These are phyloP conservation scores for Ligustrum vulgare DNA, from an alignment of 257 asterid species.

Conservation along the genomic window DNA sequence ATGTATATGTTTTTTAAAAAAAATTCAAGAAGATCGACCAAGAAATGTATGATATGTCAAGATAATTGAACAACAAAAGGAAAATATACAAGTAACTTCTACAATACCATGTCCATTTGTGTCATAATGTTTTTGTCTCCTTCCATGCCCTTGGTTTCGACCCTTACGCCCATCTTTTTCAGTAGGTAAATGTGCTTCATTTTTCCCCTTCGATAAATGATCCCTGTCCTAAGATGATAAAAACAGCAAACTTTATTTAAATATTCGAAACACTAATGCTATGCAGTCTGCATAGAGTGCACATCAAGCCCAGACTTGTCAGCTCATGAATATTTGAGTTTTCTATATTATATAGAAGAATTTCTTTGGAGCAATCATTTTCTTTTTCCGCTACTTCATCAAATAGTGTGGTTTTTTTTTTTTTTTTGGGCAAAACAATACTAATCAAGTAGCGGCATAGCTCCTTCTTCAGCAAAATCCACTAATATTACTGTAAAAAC, in stretches of 20 bases:
- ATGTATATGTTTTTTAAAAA: background rate
- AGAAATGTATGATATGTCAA: background rate
- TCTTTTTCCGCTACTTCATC: background rate
- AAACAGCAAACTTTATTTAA: background rate
- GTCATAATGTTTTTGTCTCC: conserved; percentile 60
- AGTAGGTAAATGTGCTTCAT: conserved; percentile 32
- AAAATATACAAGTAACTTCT: background rate
- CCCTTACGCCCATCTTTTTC: conserved; percentile 60
- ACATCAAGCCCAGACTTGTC: too few species aligned
- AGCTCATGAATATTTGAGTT: background rate
- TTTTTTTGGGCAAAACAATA: background rate
- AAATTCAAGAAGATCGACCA: background rate
- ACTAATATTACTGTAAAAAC: background rate
- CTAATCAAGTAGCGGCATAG: background rate
- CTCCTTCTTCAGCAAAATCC: background rate
- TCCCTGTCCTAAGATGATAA: conserved; percentile 49
- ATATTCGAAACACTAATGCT: background rate
- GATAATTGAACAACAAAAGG: background rate
- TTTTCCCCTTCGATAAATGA: conserved; percentile 5
- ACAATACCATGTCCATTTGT: conserved; percentile 71
- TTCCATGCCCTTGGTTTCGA: conserved; percentile 71
- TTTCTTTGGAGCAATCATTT: background rate
- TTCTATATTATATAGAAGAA: background rate
- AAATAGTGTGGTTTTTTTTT: background rate
- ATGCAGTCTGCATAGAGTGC: background rate